These are phyloP conservation scores for Trichosporon sp. DNA, from an alignment of 1,284 basidiomycete species.

Conservation along the genomic window DNA sequence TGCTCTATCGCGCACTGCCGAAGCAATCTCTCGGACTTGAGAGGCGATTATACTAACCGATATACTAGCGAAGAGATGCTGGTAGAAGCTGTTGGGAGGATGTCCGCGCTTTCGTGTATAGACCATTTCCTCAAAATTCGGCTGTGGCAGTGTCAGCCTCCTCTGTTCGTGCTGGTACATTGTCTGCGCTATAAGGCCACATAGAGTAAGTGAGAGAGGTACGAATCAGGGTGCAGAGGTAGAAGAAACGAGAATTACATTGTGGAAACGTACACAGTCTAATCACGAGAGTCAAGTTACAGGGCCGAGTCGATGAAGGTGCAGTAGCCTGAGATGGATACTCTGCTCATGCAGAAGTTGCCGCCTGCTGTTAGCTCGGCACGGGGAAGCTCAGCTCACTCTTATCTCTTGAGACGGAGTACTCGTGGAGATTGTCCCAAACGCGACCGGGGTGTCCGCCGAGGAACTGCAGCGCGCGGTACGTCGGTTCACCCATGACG, in stretches of 20 bases:
- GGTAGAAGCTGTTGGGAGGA: background rate
- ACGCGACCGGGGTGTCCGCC: background rate
- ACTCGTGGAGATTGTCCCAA: conserved; percentile 10
- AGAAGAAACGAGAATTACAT: conserved; percentile 35
- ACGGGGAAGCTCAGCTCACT: background rate
- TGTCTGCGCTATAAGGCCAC: too few relatives aligned
- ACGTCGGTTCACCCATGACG: background rate
- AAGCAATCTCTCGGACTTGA: conserved; percentile 3
- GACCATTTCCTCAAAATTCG: too few relatives aligned
- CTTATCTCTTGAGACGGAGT: conserved; percentile 1
- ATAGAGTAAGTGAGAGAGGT: too few relatives aligned
- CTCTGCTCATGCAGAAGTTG: conserved; percentile 16
- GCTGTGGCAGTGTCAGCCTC: too few relatives aligned
- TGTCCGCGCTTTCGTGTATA: background rate
- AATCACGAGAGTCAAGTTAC: background rate
- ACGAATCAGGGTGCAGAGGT: too few relatives aligned
- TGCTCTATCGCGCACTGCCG: conserved; percentile 12
- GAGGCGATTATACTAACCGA: conserved; percentile 18
- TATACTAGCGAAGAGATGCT: conserved; percentile 9
- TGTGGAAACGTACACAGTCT: conserved; percentile 32
- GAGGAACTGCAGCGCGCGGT: conserved; percentile 8
- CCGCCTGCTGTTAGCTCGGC: background rate
- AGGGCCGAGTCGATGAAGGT: conserved; percentile 7
- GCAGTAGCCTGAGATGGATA: background rate
- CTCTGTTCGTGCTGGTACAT: too few relatives aligned